Base-by-base conservation (phyloP, 495 filamentous ascomycete genomes). In the Daldinia decipiens region DNA sequence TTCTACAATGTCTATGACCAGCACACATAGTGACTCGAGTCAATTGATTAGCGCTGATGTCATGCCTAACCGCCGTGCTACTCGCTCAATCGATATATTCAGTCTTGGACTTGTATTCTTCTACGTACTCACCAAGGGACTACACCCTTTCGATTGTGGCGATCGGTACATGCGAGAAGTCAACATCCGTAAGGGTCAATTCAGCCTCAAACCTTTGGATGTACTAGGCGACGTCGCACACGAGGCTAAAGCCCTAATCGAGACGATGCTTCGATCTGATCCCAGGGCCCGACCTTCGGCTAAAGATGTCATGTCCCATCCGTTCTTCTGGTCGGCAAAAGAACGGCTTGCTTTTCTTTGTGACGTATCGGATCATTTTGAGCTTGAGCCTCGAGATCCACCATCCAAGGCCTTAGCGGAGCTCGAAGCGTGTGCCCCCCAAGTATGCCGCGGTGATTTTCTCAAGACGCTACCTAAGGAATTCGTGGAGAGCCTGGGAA, bases 71-170 rank as follows among this genome's bases (percentile, higher is more conserved):
- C 88, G 92, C 50, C 92, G 95, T 19, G 95, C 95, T 27, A 99
- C 96, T 27, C 89, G 95, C 5, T 91, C 95, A 24, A 97, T 98
- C 71, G 95, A 99, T 76, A 96, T 98, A 31, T 99, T 98, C 81
- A 95, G 93, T 3, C 85, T 98, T 29, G 95, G 95, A 7, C 93
- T 97, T 51, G 94, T 98, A 53, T 98, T 97, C 81, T 98, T 93
- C 79, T 99, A 97, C 73, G 93, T 98, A 58, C 85, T 98, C 38
- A 97, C 96, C 2, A 87, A 90, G 61, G 95, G 95, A 40, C 84
- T 83, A n/a, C 95, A 99, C 80, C 95, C 96, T 1, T 99, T 95
- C 76, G 95, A 97, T 75, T 94, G 93, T 74, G 90, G 92, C 57
- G 93, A 95, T 71, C 89, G 93, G 52, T 98, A 92, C 80, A 95